Evolutionary conservation across 208 protist genomes (phyloP), one percentile per base, ranked within the genome.

Genomic region (Ichthyophonus hoferi): DNA sequence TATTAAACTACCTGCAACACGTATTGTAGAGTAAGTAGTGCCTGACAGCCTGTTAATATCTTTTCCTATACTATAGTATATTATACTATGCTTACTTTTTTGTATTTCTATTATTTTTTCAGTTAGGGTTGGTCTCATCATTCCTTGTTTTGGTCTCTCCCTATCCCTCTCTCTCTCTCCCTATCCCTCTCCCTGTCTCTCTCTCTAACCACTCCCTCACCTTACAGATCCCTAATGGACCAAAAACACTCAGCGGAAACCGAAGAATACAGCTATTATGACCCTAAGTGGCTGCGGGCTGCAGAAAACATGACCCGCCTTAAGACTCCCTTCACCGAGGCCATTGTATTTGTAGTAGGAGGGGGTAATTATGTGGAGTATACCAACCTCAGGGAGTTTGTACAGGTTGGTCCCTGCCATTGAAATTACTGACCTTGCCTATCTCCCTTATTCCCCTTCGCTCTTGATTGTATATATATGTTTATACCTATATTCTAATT

Each of bases 331-430:
- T 96, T 94, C 86, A 83, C 79, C 58, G 90, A 95, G 24, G 93
- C 93, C 1, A 93, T 96, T 14, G 93, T 95, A 0, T 95, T 96
- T 89, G 91, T 95, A 7, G 93, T 96, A 24, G 95, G 95, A 40
- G 94, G 95, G 42, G 95, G 95, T 40, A 96, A 96, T 87, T 96
- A 95, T 90, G 88, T 94, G 38, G 95, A 97, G 91, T 95, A 95
- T 88, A 93, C 95, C 77, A 95, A 97, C 92, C 90, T 97, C 33
- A 67, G 33, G n/a, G 85, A 93, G 12, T 88, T 87, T 34, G 40
- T 41, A 40, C 76, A 92, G 77, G 87, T 78, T 76, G 24, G 34
- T 35, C n/a, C 78, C 0, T 78, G 1, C 38, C n/a, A n/a, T n/a
- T n/a, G 35, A 50, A 2, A 43, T 3, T 40, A 17, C 1, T 33